Percentiles rank a stretch among this genome's conserved stretches.
Evolutionary conservation across 2,329 filamentous ascomycete genomes (phyloP).

Genomic region (Amylocarpus encephaloides): DNA sequence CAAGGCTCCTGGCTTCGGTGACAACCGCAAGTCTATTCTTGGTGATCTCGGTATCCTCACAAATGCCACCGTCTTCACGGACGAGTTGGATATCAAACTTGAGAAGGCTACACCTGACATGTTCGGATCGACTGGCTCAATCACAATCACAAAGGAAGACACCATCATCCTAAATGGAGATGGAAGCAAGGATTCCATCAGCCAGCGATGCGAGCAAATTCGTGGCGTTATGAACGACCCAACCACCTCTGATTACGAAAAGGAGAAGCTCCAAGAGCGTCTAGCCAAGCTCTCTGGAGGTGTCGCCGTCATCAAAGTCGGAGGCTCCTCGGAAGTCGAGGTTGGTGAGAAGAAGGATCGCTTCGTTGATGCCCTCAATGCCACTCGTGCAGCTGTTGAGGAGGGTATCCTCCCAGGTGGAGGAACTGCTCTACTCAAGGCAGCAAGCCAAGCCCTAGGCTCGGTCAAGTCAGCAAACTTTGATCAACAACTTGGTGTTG

Average conservation of each 20-base stretch:
- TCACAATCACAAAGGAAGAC: constrained; percentile 99
- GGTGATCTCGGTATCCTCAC: constrained; percentile 94
- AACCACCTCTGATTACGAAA: constrained; percentile 96
- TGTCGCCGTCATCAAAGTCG: constrained; percentile 99
- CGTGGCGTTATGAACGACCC: constrained; percentile 93
- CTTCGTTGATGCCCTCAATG: constrained; percentile 96
- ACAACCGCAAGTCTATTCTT: constrained; percentile 99
- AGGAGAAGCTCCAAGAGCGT: constrained; percentile 99
- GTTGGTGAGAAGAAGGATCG: constrained; percentile 99
- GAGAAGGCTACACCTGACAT: constrained; percentile 95
- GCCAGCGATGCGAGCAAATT: constrained; percentile 98
- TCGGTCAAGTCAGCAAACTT: constrained; percentile 89
- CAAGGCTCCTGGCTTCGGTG: constrained; percentile 98
- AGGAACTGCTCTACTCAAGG: constrained; percentile 97
- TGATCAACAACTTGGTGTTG: constrained; percentile 97
- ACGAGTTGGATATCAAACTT: constrained; percentile 98
- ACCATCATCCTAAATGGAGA: constrained; percentile 98
- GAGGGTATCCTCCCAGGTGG: constrained; percentile 98
- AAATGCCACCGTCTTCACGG: constrained; percentile 95
- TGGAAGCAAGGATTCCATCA: constrained; percentile 86
- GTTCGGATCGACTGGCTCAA: constrained; percentile 94
- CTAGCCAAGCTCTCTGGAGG: constrained; percentile 98
- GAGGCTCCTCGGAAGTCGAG: constrained; percentile 95
- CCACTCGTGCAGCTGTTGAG: constrained; percentile 95
- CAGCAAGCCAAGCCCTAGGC: constrained; percentile 78